Base-by-base conservation (phyloP, 306 rosid species). In the Acacia crassicarpa region DNA sequence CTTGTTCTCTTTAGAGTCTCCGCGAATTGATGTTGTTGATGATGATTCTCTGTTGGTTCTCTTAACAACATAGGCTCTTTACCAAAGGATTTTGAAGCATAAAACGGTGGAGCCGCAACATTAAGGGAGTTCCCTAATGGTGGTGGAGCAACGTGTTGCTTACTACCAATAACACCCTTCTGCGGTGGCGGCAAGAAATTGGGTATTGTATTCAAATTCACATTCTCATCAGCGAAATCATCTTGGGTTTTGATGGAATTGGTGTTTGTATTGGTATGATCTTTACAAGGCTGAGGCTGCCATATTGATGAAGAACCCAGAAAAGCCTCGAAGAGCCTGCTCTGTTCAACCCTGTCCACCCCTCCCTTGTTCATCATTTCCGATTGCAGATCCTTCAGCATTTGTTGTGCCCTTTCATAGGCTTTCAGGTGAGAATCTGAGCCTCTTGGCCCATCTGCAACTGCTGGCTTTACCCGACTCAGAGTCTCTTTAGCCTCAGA, bases 221-320 rank as follows among this genome's bases (percentile, higher is more conserved):
- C 63, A 63, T 96, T 96, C 89, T 96, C 99, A 75, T 96, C 97
- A 0, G 84, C 89, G 58, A 89, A 93, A 9, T 89, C 91, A 72
- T 90, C 94, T 17, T 75, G 86, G 16, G 61, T 25, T 67, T 80
- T 83, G 27, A 25, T 35, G 43, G 88, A 76, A 68, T 80, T 79
- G 43, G 80, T 6, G 14, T 43, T 69, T 10, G 74, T 40, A 86
- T 76, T 86, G 54, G 87, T 68, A 2, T 90, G 86, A 67, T 96
- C 99, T 82, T 88, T 94, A 87, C 99, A 96, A 82, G 99, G 99
- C 76, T 92, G 98, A 82, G 99, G 99, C 74, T 96, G 99, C 99
- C 99, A 96, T 13, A 96, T 92, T 6, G 98, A 93, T 12, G 99
- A 96, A 12, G 99, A 93, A n/a, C 99, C 98, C 1, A 96, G 91